Evolutionary conservation across 1,139 yeast species (phyloP).

Genomic region (Lodderomyces elongisporus): DNA sequence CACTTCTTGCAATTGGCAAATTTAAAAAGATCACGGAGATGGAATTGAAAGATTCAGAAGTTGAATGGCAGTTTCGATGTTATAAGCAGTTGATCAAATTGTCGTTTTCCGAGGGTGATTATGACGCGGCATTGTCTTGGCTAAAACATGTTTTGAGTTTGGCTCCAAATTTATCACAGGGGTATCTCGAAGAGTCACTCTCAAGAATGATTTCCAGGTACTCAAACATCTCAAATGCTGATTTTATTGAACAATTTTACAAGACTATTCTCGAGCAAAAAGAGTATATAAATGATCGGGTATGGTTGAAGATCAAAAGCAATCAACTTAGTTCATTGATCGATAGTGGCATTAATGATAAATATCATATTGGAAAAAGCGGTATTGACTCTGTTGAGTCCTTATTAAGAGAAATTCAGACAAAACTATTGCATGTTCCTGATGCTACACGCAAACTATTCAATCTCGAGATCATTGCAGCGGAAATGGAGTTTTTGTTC

Average conservation of each 20-base stretch:
- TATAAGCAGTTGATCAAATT: conserved; percentile 64
- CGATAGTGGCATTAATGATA: conserved; percentile 29
- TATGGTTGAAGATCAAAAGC: conserved; percentile 53
- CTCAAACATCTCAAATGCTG: conserved; percentile 24
- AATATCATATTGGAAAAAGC: no score
- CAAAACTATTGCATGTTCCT: conserved; percentile 31
- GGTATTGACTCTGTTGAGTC: conserved; percentile 26
- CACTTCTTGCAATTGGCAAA: conserved; percentile 39
- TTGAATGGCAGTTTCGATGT: conserved; percentile 53
- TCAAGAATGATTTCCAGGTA: conserved; percentile 50
- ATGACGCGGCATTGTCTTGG: conserved; percentile 30
- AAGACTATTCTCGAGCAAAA: conserved; percentile 21
- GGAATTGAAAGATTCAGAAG: conserved; percentile 15
- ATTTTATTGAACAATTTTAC: conserved; percentile 24
- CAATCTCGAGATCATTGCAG: conserved; percentile 59
- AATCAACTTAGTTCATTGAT: conserved; percentile 47
- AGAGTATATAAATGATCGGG: conserved; percentile 38
- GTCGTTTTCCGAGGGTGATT: conserved; percentile 29
- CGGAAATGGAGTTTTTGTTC: conserved; percentile 53
- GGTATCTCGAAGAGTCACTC: conserved; percentile 60
- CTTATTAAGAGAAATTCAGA: conserved; percentile 39
- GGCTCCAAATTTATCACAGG: conserved; percentile 28
- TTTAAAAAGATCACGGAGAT: conserved; percentile 31
- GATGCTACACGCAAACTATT: conserved; percentile 44
- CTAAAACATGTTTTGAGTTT: conserved; percentile 19